These are phyloP conservation scores for Mixia osmundae DNA, from an alignment of 1,284 basidiomycete species.

Conservation along the genomic window DNA sequence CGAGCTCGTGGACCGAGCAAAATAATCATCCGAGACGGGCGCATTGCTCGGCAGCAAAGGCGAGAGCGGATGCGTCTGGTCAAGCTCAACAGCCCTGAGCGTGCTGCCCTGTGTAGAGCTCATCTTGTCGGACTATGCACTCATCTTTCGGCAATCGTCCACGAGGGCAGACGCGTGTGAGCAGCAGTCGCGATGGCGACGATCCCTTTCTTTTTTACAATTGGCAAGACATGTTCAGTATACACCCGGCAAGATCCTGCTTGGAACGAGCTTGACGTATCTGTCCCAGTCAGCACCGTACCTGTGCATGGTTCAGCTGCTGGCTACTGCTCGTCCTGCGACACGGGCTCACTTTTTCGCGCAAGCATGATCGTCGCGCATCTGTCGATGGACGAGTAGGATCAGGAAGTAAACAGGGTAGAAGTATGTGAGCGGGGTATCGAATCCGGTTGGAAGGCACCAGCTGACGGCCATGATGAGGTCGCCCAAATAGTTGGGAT, in stretches of 20 bases:
- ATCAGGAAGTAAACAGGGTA: conserved; percentile 69
- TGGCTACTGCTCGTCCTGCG: neutral
- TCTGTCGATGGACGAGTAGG: conserved; percentile 72
- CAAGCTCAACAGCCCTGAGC: too few relatives aligned
- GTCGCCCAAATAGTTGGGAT: conserved; percentile 43
- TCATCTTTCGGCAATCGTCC: too few relatives aligned
- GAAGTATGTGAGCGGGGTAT: conserved; percentile 86
- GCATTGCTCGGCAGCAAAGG: too few relatives aligned
- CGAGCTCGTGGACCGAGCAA: too few relatives aligned
- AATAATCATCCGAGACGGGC: too few relatives aligned
- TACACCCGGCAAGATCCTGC: conserved; percentile 66
- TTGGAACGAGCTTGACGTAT: conserved; percentile 64
- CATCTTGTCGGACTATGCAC: too few relatives aligned
- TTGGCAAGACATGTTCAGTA: conserved; percentile 34
- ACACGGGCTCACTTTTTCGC: conserved; percentile 49
- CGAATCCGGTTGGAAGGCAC: conserved; percentile 81
- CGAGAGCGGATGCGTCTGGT: too few relatives aligned
- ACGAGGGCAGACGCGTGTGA: too few relatives aligned
- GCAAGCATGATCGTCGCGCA: conserved; percentile 79
- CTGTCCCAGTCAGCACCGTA: conserved; percentile 67
- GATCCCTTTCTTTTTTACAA: too few relatives aligned
- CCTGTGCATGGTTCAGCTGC: conserved; percentile 19
- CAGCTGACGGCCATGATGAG: conserved; percentile 74
- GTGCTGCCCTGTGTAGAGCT: too few relatives aligned
- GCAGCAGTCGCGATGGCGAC: too few relatives aligned